Percentiles rank a stretch among this genome's conserved stretches.
Conservation (phyloP, 1,284 basidiomycete genomes). For the Xerocomus nothofagi region DNA sequence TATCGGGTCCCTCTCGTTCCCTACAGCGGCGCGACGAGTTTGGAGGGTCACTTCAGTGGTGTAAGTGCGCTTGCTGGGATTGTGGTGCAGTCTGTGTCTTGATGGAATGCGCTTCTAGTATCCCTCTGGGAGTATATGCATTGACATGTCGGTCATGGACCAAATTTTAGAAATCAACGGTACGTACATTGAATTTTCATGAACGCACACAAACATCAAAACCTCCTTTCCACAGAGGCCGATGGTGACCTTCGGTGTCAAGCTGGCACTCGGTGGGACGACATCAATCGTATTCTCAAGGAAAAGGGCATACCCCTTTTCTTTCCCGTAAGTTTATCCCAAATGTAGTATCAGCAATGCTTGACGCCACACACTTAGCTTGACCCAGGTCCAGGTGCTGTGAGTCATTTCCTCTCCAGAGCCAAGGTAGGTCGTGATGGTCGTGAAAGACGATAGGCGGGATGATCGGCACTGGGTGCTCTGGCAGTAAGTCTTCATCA, state of each 20-base stretch:
- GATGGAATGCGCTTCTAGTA: conserved; percentile 28
- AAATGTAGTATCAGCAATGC: background rate
- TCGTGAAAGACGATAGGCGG: conserved; percentile 50
- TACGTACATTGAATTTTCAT: conserved; percentile 15
- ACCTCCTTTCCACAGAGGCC: conserved; percentile 37
- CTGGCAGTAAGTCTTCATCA: conserved; percentile 45
- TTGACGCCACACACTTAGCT: conserved; percentile 36
- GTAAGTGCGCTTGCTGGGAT: conserved; percentile 24
- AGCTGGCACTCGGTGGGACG: conserved; percentile 86
- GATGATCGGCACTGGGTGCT: conserved; percentile 58
- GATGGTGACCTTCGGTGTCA: conserved; percentile 79
- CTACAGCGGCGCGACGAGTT: conserved; percentile 60
- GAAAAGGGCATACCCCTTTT: conserved; percentile 68
- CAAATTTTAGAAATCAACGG: conserved; percentile 54
- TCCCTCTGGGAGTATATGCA: conserved; percentile 61
- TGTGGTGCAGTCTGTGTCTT: background rate
- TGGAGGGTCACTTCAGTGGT: conserved; percentile 51
- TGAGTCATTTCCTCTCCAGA: conserved; percentile 29
- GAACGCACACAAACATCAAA: background rate
- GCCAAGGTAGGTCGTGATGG: conserved; percentile 9
- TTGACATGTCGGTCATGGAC: conserved; percentile 68
- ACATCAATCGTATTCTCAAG: conserved; percentile 76
- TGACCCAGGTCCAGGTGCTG: conserved; percentile 54
- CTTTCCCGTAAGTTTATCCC: conserved; percentile 55
- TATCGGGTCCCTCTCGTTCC: conserved; percentile 56